Evolutionary conservation across 768 basidiomycete genomes (phyloP), one percentile per base, ranked within the genome.

Genomic region (Hydnomerulius pinastri): DNA sequence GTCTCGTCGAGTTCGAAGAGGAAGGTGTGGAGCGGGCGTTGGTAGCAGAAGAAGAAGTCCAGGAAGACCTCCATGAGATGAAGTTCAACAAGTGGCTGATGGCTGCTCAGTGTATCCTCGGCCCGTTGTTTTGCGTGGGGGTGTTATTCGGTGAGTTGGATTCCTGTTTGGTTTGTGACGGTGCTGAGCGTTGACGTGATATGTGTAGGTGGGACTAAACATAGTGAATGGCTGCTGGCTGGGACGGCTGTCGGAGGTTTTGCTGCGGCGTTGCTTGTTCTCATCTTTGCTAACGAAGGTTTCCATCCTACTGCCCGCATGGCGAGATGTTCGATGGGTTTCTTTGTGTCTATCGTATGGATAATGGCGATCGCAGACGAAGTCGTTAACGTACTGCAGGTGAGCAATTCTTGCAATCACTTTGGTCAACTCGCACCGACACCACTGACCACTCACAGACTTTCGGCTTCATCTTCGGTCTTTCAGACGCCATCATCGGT

Each of bases 291-390:
- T 1, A 76, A 78, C 6, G 77, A 79, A 35, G 87, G 90, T 3
- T 72, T 76, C 17, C 76, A 82, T 54, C 74, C 77, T 5, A 62
- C 78, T 12, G 77, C 81, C 39, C 78, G 82, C 49, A 77, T 93
- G 70, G 76, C 80, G 9, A 79, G 94, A 9, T 96, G 92, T 62
- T 87, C 85, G 20, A 86, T 95, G 77, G 96, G 97, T 0, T 99
- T 99, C 71, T 66, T 86, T 18, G 87, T 96, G 23, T 79, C 93
- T 3, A 82, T 98, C 53, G 85, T 98, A 7, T 99, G 97, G 96
- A 98, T 99, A 59, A 95, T 98, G 84, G 93, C 90, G 6, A 94
- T 98, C 41, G 94, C 95, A 1, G 94, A 97, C 65, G 95, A 98
- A 66, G 93, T 96, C 2, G 93, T 98, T 25, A 80, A 87, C 41